Evolutionary conservation across 768 basidiomycete species (phyloP).

Genomic region (Xerocomellus dryophilus): DNA sequence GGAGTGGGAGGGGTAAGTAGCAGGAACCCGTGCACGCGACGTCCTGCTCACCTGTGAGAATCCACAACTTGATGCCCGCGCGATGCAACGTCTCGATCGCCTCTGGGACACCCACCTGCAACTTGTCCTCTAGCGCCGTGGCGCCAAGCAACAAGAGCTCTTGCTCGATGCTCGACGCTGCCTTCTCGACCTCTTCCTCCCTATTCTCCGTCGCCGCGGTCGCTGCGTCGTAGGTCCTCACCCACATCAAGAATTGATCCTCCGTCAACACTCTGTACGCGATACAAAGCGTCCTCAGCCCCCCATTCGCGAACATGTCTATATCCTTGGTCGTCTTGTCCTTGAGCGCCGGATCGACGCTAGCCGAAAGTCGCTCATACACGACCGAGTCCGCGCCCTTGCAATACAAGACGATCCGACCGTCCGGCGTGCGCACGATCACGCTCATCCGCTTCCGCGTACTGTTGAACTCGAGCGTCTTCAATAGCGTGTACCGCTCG

Average conservation of each 20-base stretch:
- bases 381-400: constrained; percentile 98
- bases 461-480: constrained; percentile 90
- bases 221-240: constrained; percentile 78
- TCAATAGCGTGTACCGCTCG: constrained; percentile 77
- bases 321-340: constrained; percentile 81
- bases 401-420: constrained; percentile 79
- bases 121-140: constrained; percentile 94
- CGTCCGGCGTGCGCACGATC: constrained; percentile 80
- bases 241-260: constrained; percentile 84
- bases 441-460: constrained; percentile 96
- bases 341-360: constrained; percentile 73
- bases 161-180: constrained; percentile 80
- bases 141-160: constrained; percentile 85
- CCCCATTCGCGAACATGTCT: constrained; percentile 91
- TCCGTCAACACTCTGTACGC: constrained; percentile 76
- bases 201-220: constrained; percentile 69
- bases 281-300: constrained; percentile 87
- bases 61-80: constrained; percentile 98
- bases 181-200: constrained; percentile 90
- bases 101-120: constrained; percentile 96
- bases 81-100: constrained; percentile 88
- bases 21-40: neutral
- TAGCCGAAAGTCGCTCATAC: constrained; percentile 75
- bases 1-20: neutral
- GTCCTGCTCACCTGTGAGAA: constrained; percentile 70